Percentiles rank a stretch among this genome's conserved stretches.
These are phyloP conservation scores for Orbilia javanica DNA, from an alignment of 2,329 filamentous ascomycete species.

Conservation along the genomic window DNA sequence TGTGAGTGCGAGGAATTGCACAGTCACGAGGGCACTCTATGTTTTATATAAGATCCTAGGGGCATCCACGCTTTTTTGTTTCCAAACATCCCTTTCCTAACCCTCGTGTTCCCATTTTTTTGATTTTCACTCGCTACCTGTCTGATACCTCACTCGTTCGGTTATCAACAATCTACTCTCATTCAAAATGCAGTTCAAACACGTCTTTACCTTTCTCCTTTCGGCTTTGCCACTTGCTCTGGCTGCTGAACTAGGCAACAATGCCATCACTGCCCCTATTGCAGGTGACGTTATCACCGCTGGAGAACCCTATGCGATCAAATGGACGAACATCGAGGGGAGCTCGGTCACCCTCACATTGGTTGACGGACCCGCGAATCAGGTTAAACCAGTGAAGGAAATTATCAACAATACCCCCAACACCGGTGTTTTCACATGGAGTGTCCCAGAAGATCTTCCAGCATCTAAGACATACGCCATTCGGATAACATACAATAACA, in stretches of 20 bases:
- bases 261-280: constrained; percentile 53
- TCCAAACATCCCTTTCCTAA: constrained; percentile 16
- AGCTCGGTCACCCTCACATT: constrained; percentile 30
- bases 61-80: constrained; percentile 10
- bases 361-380: constrained; percentile 37
- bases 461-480: constrained; percentile 39
- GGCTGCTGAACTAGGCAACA: constrained; percentile 13
- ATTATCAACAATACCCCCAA: constrained; percentile 20
- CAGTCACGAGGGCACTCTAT: neutral
- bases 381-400: constrained; percentile 3
- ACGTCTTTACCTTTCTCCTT: constrained; percentile 29
- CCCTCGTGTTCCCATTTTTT: neutral
- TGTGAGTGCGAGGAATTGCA: neutral
- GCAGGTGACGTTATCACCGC: constrained; percentile 29
- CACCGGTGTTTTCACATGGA: constrained; percentile 39
- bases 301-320: constrained; percentile 34
- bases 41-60: constrained; percentile 29
- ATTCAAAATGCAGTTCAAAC: constrained; percentile 39
- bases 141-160: constrained; percentile 13
- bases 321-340: constrained; percentile 45
- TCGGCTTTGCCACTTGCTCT: constrained; percentile 7
- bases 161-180: constrained; percentile 22
- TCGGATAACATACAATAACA: constrained; percentile 47
- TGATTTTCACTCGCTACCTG: neutral
- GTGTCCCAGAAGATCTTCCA: constrained; percentile 27